Evolutionary conservation across 1,284 basidiomycete species (phyloP).

Genomic region (Ceratobasidium sp.): DNA sequence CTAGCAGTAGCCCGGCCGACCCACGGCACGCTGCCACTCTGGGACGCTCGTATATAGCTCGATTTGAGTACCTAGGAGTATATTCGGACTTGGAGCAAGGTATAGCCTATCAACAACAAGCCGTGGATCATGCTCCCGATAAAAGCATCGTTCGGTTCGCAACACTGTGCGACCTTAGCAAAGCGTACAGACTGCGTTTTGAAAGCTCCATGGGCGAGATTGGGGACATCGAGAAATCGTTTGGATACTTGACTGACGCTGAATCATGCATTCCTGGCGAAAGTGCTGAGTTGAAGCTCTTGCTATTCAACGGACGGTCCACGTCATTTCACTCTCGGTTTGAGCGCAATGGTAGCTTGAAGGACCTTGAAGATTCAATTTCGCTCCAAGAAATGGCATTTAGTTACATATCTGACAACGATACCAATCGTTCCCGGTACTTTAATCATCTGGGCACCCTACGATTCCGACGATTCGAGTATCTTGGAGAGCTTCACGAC

Average conservation of each 20-base stretch:
- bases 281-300: neutral
- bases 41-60: neutral
- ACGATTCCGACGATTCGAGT: neutral
- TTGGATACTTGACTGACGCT: neutral
- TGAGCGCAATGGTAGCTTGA: too few species aligned
- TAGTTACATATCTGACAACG: neutral
- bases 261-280: neutral
- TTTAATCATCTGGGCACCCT: too few species aligned
- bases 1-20: too few species aligned
- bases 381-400: too few species aligned
- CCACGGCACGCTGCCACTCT: neutral
- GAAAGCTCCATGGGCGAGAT: constrained; percentile 4
- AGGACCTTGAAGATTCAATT: too few species aligned
- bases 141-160: too few species aligned
- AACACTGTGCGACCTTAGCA: neutral
- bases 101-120: neutral
- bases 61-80: neutral
- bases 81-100: neutral
- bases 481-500: neutral
- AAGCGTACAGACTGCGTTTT: neutral
- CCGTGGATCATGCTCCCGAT: neutral
- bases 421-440: too few species aligned
- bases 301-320: too few species aligned
- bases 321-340: too few species aligned
- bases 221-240: constrained; percentile 1